Evolutionary conservation across 2,329 filamentous ascomycete species (phyloP), one percentile per base, ranked within the genome.

Genomic region (Monosporascus sp.): DNA sequence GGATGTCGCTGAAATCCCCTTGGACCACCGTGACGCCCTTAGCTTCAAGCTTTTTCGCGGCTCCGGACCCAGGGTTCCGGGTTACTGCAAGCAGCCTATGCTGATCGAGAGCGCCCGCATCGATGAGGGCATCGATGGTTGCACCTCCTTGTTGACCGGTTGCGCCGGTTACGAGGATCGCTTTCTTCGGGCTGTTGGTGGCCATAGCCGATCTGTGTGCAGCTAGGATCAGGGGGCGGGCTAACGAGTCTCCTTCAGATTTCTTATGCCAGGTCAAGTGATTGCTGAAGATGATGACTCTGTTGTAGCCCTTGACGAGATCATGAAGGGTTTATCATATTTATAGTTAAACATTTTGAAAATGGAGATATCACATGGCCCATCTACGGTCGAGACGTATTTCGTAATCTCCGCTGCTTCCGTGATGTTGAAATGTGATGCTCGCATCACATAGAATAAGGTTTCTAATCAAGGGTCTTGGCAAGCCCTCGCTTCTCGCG

Each of bases 51-150:
- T 69, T 70, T 61, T 81, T 72, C 0, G 83, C 79, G 2, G 73
- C 73, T 1, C 67, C 48, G 0, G 80, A 83, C n/a, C 67, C 63
- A 0, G 74, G 60, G 60, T 85, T 74, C 55, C 84, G 79, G 2
- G 83, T 86, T 22, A 86, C 72, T 6, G 83, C 84, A 17, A 84
- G 73, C 50, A 86, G 80, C 14, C 76, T 72, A 55, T 76, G 80
- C 14, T 74, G 71, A 54, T 77, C 75, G 58, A 66, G 55, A 47
- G 66, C 58, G n/a, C 69, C 60, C 5, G 62, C 53, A 22, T 60
- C 59, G 20, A 70, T 39, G 7, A 72, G 59, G 11, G 58, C 59
- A 25, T 58, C 60, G 41, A 72, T 64, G 22, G 70, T 62, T 27
- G 69, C 67, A 20, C 70, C 64, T 27, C 70, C 70, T 49, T 72